A percentile compares a stretch with the other conserved stretches of the same genome.
phyloP scores from a whole-genome alignment of 2,329 filamentous ascomycete species.

The Aspergillus costaricaensis region DNA sequence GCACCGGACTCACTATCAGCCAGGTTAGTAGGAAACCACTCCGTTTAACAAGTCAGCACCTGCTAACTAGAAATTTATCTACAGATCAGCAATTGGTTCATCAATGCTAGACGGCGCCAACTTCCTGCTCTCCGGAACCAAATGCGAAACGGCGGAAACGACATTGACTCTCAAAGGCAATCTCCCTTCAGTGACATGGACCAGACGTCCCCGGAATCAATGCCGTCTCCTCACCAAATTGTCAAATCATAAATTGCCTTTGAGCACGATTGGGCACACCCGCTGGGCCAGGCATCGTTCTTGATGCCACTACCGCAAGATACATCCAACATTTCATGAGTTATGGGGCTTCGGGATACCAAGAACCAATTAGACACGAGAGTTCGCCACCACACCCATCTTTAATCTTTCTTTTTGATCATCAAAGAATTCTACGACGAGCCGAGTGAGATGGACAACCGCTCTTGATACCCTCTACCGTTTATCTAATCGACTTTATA shows the following conservation, averaged over 20 bases:
- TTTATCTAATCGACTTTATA: slow-evolving; percentile 20
- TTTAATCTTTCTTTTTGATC: slow-evolving; percentile 15
- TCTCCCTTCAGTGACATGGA: slow-evolving; percentile 41
- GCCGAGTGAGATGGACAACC: slow-evolving; percentile 22
- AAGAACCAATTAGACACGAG: slow-evolving; percentile 16
- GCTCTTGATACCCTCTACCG: slow-evolving; percentile 36
- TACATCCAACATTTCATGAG: slow-evolving; percentile 18
- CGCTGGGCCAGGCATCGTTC: background rate
- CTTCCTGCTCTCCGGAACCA: slow-evolving; percentile 50
- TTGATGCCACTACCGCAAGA: slow-evolving; percentile 9
- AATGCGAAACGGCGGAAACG: slow-evolving; percentile 38
- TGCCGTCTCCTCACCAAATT: slow-evolving; percentile 32
- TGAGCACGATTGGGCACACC: background rate
- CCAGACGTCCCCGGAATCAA: slow-evolving; percentile 28
- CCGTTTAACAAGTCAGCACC: background rate
- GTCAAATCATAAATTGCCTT: background rate
- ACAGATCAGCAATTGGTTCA: slow-evolving; percentile 58
- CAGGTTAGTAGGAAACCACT: slow-evolving; percentile 40
- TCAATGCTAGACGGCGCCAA: slow-evolving; percentile 53
- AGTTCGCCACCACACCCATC: slow-evolving; percentile 15
- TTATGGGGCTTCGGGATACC: slow-evolving; percentile 15
- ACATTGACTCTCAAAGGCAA: slow-evolving; percentile 33
- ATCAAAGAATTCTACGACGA: slow-evolving; percentile 19
- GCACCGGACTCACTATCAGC: slow-evolving; percentile 77
- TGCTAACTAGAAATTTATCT: background rate